These are phyloP conservation scores for Hypomontagnella monticulosa DNA, from an alignment of 495 filamentous ascomycete species.

Conservation along the genomic window DNA sequence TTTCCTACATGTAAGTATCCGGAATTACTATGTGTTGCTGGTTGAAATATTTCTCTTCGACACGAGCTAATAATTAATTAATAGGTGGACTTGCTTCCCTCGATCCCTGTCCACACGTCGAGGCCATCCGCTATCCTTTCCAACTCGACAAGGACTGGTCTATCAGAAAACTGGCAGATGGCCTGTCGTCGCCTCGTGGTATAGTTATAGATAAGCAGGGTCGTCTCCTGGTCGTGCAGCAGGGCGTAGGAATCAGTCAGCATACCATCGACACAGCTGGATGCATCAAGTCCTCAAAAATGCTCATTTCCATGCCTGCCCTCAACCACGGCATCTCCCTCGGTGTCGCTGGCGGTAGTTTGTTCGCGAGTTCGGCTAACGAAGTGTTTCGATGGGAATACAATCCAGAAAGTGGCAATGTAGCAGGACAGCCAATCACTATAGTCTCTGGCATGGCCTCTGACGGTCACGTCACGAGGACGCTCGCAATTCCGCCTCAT, in stretches of 20 bases:
- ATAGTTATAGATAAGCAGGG: conserved; percentile 69
- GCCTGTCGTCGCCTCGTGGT: conserved; percentile 63
- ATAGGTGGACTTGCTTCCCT: conserved; percentile 15
- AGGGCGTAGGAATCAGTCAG: conserved; percentile 62
- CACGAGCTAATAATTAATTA: background rate
- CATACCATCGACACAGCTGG: conserved; percentile 60
- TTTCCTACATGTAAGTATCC: conserved; percentile 14
- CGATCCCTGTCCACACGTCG: conserved; percentile 41
- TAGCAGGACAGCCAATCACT: conserved; percentile 51
- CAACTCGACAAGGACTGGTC: conserved; percentile 66
- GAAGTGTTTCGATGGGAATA: conserved; percentile 71
- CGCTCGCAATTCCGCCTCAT: conserved; percentile 63
- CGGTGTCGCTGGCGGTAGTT: conserved; percentile 65
- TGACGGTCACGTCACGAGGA: conserved; percentile 69
- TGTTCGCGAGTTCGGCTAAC: conserved; percentile 70
- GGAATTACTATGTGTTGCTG: background rate
- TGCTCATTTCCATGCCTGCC: conserved; percentile 8
- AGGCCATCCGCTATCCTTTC: conserved; percentile 50
- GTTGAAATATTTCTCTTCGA: background rate
- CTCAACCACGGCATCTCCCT: conserved; percentile 72
- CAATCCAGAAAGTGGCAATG: conserved; percentile 55
- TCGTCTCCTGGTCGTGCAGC: conserved; percentile 69
- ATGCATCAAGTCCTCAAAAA: conserved; percentile 35
- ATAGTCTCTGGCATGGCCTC: conserved; percentile 69
- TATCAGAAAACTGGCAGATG: conserved; percentile 63